These are phyloP conservation scores for Aspergillus funiculosus DNA, from an alignment of 495 filamentous ascomycete species.

Conservation along the genomic window DNA sequence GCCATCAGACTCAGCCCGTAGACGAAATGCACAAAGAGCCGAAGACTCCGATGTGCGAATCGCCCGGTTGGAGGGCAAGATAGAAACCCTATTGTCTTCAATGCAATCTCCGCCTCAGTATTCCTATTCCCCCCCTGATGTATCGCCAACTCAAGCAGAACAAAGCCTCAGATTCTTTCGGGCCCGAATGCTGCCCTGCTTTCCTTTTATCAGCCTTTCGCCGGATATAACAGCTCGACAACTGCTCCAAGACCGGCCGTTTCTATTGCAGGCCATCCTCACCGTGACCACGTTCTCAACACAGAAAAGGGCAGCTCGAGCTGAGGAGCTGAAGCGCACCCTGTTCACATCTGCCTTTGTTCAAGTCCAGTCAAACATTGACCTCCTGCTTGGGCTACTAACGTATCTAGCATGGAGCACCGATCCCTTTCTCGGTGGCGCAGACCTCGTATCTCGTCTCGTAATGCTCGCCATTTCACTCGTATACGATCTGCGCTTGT, in stretches of 20 bases:
- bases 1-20: conserved; percentile 29
- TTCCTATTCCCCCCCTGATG: background rate
- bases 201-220: conserved; percentile 36
- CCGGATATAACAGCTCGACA: conserved; percentile 20
- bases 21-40: conserved; percentile 22
- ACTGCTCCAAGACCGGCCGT: conserved; percentile 22
- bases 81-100: conserved; percentile 23
- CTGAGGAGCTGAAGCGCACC: conserved; percentile 22
- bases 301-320: conserved; percentile 15
- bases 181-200: conserved; percentile 32
- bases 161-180: conserved; percentile 35
- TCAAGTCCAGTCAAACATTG: conserved; percentile 24
- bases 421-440: conserved; percentile 28
- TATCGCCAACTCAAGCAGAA: conserved; percentile 30
- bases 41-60: conserved; percentile 41
- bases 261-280: conserved; percentile 23
- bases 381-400: conserved; percentile 25
- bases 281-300: conserved; percentile 25
- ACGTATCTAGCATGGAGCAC: conserved; percentile 32
- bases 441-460: conserved; percentile 23
- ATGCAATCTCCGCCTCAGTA: conserved; percentile 15
- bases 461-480: conserved; percentile 31
- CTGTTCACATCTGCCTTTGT: conserved; percentile 22
- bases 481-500: conserved; percentile 24
- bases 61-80: conserved; percentile 38